These are phyloP conservation scores for Wallacemonas sp. DNA, from an alignment of 208 protist genomes.

Conservation along the genomic window DNA sequence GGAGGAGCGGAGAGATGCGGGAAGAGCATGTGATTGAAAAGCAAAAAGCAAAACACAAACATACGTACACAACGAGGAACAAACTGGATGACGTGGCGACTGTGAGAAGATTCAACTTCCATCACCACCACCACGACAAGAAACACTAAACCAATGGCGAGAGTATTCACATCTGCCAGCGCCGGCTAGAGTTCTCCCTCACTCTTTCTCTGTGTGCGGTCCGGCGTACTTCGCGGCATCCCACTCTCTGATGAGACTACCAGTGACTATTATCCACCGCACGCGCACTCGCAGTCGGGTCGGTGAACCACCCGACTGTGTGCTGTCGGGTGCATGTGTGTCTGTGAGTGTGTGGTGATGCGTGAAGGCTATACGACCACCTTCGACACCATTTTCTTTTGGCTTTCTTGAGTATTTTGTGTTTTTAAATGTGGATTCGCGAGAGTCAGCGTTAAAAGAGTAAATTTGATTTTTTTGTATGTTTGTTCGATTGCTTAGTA, in stretches of 20 bases:
- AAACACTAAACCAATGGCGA: neutral
- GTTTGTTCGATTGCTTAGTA: neutral
- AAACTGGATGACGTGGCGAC: too few species aligned
- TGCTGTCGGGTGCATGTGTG: neutral
- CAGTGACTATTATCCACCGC: neutral
- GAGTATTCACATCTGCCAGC: neutral
- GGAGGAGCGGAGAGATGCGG: neutral
- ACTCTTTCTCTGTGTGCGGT: neutral
- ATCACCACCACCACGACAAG: slow-evolving; percentile 3
- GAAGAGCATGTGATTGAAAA: too few species aligned
- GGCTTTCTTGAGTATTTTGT: neutral
- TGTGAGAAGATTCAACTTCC: too few species aligned
- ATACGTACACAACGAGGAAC: too few species aligned
- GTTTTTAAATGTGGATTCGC: neutral
- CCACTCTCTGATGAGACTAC: too few species aligned
- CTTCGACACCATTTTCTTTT: too few species aligned
- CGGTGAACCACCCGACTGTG: too few species aligned
- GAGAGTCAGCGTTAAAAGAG: neutral
- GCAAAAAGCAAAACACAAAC: too few species aligned
- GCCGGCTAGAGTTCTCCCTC: neutral
- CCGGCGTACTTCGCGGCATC: too few species aligned
- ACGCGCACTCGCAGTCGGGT: too few species aligned
- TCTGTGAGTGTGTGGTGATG: neutral
- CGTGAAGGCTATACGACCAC: neutral
- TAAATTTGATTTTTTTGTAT: neutral